phyloP scores from a whole-genome alignment of 176 grass and related monocot genomes.

The Oryza officinalis region DNA sequence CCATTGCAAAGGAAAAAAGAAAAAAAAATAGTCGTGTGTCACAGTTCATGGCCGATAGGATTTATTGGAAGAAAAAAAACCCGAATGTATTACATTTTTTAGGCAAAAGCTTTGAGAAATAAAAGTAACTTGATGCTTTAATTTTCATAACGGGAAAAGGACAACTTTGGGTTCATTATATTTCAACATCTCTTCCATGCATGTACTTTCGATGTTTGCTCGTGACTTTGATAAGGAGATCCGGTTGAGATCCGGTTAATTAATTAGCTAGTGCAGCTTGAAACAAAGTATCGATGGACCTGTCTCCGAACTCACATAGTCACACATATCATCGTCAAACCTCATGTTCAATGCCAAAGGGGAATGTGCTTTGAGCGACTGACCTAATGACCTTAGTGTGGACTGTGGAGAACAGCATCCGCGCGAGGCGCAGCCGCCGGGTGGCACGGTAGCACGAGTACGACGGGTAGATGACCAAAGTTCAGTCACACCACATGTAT shows the following conservation, averaged over 20 bases:
- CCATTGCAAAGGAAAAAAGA: too few species aligned
- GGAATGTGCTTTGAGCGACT: background rate
- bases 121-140: too few species aligned
- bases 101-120: too few species aligned
- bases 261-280: background rate
- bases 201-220: background rate
- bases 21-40: too few species aligned
- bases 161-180: background rate
- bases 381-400: background rate
- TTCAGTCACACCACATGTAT: conserved; percentile 38
- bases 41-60: too few species aligned
- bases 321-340: background rate
- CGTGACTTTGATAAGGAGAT: background rate
- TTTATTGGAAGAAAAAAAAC: too few species aligned
- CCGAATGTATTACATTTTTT: too few species aligned
- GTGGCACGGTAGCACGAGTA: background rate
- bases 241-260: background rate
- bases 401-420: background rate
- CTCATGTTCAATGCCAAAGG: background rate
- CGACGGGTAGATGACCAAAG: too few species aligned
- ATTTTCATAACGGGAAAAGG: background rate
- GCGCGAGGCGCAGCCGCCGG: background rate
- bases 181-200: background rate
- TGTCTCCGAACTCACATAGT: background rate
- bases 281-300: background rate